phyloP scores from a whole-genome alignment of 2,329 filamentous ascomycete genomes.

The Penicillium italicum region DNA sequence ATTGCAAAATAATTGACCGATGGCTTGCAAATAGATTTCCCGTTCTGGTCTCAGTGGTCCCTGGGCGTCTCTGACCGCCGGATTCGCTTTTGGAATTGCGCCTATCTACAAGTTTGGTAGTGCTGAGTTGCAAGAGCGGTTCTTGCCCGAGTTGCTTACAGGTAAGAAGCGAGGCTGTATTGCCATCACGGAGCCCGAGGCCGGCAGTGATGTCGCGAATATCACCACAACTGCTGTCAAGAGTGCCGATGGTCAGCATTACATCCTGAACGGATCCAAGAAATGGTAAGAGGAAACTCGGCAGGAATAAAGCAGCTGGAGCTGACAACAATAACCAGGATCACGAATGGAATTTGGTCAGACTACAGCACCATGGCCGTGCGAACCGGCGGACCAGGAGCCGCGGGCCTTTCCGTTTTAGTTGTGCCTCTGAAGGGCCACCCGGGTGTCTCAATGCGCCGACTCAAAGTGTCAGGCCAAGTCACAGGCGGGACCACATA shows the following conservation, averaged over 20 bases:
- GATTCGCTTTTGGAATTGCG: conserved; percentile 69
- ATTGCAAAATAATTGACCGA: neutral
- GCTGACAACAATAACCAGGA: conserved; percentile 40
- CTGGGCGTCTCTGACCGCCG: conserved; percentile 64
- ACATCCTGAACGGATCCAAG: conserved; percentile 71
- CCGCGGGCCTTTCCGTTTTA: conserved; percentile 62
- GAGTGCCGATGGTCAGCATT: conserved; percentile 61
- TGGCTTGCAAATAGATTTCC: conserved; percentile 49
- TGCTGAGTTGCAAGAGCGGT: conserved; percentile 59
- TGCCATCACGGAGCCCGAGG: conserved; percentile 73
- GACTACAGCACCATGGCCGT: conserved; percentile 69
- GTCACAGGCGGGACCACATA: conserved; percentile 66
- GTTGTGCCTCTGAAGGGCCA: conserved; percentile 67
- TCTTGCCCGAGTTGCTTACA: conserved; percentile 64
- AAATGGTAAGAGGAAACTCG: conserved; percentile 56
- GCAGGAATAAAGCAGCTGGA: neutral
- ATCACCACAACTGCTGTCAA: conserved; percentile 66
- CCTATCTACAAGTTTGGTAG: conserved; percentile 68
- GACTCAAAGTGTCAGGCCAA: conserved; percentile 64
- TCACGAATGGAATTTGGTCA: conserved; percentile 69
- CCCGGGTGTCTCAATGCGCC: conserved; percentile 64
- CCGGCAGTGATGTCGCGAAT: conserved; percentile 70
- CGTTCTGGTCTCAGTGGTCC: conserved; percentile 64
- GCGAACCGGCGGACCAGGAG: conserved; percentile 64
- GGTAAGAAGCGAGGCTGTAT: conserved; percentile 68